Base-by-base conservation (phyloP, 805 yeast genomes). In the Candida piceae region DNA sequence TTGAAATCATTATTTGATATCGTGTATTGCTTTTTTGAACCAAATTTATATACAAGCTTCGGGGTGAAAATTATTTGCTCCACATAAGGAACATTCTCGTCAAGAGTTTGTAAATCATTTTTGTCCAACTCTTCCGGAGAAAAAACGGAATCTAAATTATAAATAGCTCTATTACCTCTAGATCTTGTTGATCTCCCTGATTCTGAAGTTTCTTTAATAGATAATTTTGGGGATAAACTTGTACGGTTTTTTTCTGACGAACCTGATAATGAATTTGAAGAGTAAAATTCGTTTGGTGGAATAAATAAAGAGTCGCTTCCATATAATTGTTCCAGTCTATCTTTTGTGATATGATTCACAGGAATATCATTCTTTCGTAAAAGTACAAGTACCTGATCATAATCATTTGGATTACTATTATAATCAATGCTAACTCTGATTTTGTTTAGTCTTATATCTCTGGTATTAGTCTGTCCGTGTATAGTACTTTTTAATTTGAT, bases 1-100 rank as follows among this genome's bases (percentile, higher is more conserved):
- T 75, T 76, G 57, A 84, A 86, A 54, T 93, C 98, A 26, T 74
- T 69, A 41, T 76, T 72, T 1, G 78, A 69, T 7, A 90, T 72
- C 4, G 72, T 70, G 45, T 84, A 71, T 1, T 62, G 57, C 28
- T 75, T 69, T 5, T 71, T 72, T 47, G 78, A 81, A 18, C 61
- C 55, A 49, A 87, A 79, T 13, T 60, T 62, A 45, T 74, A 69
- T 22, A 64, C 66, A 34, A 84, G 57, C 5, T 67, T 29, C 3
- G 67, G 67, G 6, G 40, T 32, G 25, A 57, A 60, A 6, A 48
- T 40, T 7, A 60, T 42, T 34, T 62, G 67, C 4, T 59, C 53
- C 3, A 46, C 46, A 16, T 42, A 49, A 1, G 56, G 49, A 10
- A 62, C 47, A 29, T 52, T 45, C 32, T 59, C 70, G 35, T 58